Percentiles rank a stretch among this genome's conserved stretches.
Conservation (phyloP, 164 flowering plant species). For the Vitis rupestris region DNA sequence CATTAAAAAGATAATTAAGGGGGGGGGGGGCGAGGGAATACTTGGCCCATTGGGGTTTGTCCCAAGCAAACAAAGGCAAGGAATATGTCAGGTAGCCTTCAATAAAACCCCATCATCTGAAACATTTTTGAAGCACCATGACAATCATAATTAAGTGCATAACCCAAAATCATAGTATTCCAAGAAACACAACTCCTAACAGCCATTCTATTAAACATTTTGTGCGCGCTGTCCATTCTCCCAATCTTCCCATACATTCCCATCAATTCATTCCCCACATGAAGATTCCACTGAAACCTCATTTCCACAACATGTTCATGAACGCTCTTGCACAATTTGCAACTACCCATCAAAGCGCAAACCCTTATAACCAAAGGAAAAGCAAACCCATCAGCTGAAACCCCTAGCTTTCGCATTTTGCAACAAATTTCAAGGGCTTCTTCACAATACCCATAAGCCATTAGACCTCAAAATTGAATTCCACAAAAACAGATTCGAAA, state of each 20-base stretch:
- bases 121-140: conserved; percentile 44
- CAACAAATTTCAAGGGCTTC: conserved; percentile 45
- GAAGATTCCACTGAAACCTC: conserved; percentile 55
- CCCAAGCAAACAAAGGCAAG: no score
- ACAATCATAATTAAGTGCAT: conserved; percentile 40
- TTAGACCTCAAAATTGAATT: conserved; percentile 73
- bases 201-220: conserved; percentile 64
- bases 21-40: no score
- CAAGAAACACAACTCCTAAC: conserved; percentile 53
- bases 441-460: conserved; percentile 31
- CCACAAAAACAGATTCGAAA: conserved; percentile 43
- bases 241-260: conserved; percentile 65
- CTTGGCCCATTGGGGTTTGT: no score
- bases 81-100: no score
- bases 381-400: conserved; percentile 62
- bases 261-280: conserved; percentile 60
- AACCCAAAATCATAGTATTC: conserved; percentile 72
- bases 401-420: conserved; percentile 40
- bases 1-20: no score
- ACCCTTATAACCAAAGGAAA: conserved; percentile 73
- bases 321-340: conserved; percentile 28
- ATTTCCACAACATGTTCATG: conserved; percentile 48
- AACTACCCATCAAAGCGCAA: conserved; percentile 35
- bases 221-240: conserved; percentile 41
- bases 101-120: conserved; percentile 36